phyloP scores from a whole-genome alignment of 371 early-diverging fungal species.

The Circinella minor region DNA sequence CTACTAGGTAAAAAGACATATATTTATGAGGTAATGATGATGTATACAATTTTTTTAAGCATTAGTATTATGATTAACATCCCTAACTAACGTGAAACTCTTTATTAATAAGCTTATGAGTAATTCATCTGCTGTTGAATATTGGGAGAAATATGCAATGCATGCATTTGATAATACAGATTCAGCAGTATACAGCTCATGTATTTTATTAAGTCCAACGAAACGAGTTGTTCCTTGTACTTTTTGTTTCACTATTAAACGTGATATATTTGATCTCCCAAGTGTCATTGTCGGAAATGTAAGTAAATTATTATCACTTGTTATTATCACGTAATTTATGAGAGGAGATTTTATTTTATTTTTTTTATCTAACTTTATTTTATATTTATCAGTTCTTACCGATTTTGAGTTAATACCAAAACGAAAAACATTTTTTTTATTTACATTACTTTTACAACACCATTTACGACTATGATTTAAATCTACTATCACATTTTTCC shows the following conservation, averaged over 20 bases:
- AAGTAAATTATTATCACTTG: constrained; percentile 15
- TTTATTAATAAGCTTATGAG: constrained; percentile 76
- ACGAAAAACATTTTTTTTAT: background rate
- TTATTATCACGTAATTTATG: background rate
- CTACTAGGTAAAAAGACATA: constrained; percentile 75
- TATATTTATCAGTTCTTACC: constrained; percentile 3
- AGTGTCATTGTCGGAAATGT: constrained; percentile 84
- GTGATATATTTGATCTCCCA: constrained; percentile 92
- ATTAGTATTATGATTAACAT: background rate
- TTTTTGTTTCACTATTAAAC: constrained; percentile 90
- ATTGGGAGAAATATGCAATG: constrained; percentile 89
- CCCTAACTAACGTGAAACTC: constrained; percentile 16
- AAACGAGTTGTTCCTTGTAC: constrained; percentile 78
- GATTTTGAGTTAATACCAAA: constrained; percentile 14
- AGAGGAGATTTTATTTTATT: too few species aligned
- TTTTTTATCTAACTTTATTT: background rate
- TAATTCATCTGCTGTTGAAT: constrained; percentile 83
- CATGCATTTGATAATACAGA: constrained; percentile 90
- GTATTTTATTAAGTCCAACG: constrained; percentile 71
- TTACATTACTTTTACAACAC: background rate
- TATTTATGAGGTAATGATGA: constrained; percentile 70
- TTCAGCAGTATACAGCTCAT: constrained; percentile 79
- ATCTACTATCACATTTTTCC: too few species aligned
- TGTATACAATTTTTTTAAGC: too few species aligned
- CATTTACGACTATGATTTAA: too few species aligned